These are phyloP conservation scores for Scheffersomyces amazonensis DNA, from an alignment of 805 yeast species.

Conservation along the genomic window DNA sequence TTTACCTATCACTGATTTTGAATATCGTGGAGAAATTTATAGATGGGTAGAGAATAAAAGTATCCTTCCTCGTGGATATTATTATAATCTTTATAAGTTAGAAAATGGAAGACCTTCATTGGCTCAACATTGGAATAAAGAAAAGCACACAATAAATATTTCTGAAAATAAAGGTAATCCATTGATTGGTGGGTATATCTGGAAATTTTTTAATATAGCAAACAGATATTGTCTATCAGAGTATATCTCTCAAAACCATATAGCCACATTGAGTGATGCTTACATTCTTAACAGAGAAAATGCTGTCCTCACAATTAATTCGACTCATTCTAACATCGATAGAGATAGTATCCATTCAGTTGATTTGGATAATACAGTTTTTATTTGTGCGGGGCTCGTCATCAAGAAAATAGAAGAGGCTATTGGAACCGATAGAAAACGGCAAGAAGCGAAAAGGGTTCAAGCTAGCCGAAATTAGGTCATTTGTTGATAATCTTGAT, in stretches of 20 bases:
- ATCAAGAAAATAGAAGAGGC: constrained; percentile 4
- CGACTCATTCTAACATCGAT: not conserved
- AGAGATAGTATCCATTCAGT: constrained; percentile 5
- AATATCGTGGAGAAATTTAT: constrained; percentile 3
- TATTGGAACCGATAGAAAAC: constrained; percentile 1
- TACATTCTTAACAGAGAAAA: not conserved
- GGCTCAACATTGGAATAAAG: not conserved
- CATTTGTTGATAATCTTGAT: too few species aligned
- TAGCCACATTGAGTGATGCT: not conserved
- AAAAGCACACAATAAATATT: not conserved
- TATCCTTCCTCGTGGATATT: not conserved
- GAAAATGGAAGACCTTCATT: not conserved
- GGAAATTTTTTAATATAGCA: not conserved
- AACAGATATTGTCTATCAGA: not conserved
- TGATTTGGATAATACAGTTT: constrained; percentile 2
- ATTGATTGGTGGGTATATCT: not conserved
- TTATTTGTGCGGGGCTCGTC: constrained; percentile 6
- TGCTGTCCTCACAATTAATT: not conserved
- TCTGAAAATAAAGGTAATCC: not conserved
- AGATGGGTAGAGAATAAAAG: constrained; percentile 3
- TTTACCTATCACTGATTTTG: constrained; percentile 7
- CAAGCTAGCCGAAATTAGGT: too few species aligned
- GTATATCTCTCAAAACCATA: not conserved
- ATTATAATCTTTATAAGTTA: not conserved
- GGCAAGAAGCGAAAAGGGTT: not conserved